Conservation (phyloP, 805 yeast species). For the Candida orba region DNA sequence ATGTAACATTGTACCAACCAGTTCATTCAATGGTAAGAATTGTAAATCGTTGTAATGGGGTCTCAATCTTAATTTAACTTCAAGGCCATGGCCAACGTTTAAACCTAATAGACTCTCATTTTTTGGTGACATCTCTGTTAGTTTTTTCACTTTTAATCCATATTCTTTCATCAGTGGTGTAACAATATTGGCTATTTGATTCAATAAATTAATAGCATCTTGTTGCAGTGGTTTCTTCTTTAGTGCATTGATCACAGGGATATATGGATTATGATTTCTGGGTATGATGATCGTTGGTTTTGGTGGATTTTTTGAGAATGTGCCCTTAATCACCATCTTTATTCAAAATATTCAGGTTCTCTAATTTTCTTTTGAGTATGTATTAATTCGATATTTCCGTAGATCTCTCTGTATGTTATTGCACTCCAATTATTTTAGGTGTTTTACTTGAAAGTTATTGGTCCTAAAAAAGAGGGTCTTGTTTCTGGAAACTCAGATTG, state of each 20-base stretch:
- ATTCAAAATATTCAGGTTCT: background rate
- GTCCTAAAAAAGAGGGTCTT: too few relatives aligned
- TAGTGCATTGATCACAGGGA: slow-evolving; percentile 34
- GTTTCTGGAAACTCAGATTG: too few relatives aligned
- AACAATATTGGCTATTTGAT: slow-evolving; percentile 60
- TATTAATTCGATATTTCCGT: too few relatives aligned
- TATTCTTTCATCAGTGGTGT: slow-evolving; percentile 73
- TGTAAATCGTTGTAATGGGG: slow-evolving; percentile 40
- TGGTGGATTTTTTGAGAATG: slow-evolving; percentile 11
- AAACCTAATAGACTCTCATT: slow-evolving; percentile 61
- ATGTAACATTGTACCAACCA: slow-evolving; percentile 81
- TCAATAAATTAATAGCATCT: slow-evolving; percentile 51
- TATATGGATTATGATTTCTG: slow-evolving; percentile 23
- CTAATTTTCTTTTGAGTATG: too few relatives aligned
- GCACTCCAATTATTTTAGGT: too few relatives aligned
- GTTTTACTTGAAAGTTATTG: too few relatives aligned
- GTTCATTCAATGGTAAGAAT: slow-evolving; percentile 57
- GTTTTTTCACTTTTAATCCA: slow-evolving; percentile 53
- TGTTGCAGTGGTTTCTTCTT: slow-evolving; percentile 41
- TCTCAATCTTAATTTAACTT: slow-evolving; percentile 66
- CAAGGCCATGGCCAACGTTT: slow-evolving; percentile 72
- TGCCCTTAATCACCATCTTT: slow-evolving; percentile 18
- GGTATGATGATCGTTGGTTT: slow-evolving; percentile 14
- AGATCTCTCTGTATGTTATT: too few relatives aligned
- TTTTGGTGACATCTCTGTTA: slow-evolving; percentile 81